Conservation (phyloP, 257 asterid genomes). For the Datura wrightii region DNA sequence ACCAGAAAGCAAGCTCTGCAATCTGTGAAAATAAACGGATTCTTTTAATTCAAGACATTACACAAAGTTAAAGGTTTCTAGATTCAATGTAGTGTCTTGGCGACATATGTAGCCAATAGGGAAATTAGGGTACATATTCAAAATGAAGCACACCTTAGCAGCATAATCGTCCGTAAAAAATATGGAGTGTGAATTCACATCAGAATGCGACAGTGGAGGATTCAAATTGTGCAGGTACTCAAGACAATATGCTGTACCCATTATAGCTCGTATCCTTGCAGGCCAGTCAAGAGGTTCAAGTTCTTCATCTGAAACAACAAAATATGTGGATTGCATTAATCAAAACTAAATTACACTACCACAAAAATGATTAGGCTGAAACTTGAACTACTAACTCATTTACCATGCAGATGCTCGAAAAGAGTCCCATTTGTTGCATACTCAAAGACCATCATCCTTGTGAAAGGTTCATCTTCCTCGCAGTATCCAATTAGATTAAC, state of each 20-base stretch:
- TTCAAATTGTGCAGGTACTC: conserved; percentile 37
- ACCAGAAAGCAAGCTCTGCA: conserved; percentile 33
- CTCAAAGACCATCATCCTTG: conserved; percentile 91
- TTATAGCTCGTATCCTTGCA: conserved; percentile 30
- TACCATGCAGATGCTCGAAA: conserved; percentile 89
- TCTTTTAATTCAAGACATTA: background rate
- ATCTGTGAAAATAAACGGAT: background rate
- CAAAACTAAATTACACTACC: background rate
- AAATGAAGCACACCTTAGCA: conserved; percentile 32
- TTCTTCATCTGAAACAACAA: conserved; percentile 30
- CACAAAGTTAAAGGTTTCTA: background rate
- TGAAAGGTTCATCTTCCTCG: conserved; percentile 71
- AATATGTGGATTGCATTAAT: background rate
- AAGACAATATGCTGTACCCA: conserved; percentile 39
- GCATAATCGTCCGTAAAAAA: conserved; percentile 36
- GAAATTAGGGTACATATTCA: background rate
- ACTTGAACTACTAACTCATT: conserved; percentile 31
- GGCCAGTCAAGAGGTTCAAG: conserved; percentile 39
- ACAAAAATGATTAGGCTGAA: background rate
- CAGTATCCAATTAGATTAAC: conserved; percentile 84
- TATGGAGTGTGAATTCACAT: conserved; percentile 32
- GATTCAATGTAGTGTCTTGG: background rate
- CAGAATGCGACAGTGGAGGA: conserved; percentile 28
- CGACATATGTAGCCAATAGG: background rate
- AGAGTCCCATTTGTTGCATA: conserved; percentile 94